These are phyloP conservation scores for Phragmites australis DNA, from an alignment of 176 grass and related monocot genomes.

Conservation along the genomic window DNA sequence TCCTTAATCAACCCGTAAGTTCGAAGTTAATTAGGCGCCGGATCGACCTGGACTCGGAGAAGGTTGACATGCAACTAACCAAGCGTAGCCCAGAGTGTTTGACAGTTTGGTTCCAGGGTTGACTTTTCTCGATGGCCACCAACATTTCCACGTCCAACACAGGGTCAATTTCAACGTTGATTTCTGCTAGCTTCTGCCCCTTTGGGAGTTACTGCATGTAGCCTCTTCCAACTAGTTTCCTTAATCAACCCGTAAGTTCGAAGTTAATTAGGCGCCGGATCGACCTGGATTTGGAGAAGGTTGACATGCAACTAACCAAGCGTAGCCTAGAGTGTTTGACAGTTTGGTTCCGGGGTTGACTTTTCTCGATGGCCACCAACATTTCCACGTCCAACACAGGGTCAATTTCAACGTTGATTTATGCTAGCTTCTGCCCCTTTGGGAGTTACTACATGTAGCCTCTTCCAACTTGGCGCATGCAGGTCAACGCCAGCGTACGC, in stretches of 20 bases:
- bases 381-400: background rate
- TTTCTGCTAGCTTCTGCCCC: background rate
- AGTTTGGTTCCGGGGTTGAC: background rate
- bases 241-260: background rate
- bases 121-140: background rate
- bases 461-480: background rate
- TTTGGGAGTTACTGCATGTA: background rate
- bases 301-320: background rate
- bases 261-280: background rate
- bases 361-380: background rate
- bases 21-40: background rate
- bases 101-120: background rate
- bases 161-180: background rate
- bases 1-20: background rate
- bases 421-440: background rate
- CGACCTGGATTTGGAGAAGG: too few species aligned
- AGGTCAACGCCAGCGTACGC: conserved; percentile 7
- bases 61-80: background rate
- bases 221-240: background rate
- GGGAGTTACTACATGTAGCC: background rate
- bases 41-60: too few species aligned
- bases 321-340: background rate
- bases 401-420: background rate
- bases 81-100: background rate
- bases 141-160: too few species aligned